Conservation (phyloP, 345 rosid species). For the Gossypium sturtianum region DNA sequence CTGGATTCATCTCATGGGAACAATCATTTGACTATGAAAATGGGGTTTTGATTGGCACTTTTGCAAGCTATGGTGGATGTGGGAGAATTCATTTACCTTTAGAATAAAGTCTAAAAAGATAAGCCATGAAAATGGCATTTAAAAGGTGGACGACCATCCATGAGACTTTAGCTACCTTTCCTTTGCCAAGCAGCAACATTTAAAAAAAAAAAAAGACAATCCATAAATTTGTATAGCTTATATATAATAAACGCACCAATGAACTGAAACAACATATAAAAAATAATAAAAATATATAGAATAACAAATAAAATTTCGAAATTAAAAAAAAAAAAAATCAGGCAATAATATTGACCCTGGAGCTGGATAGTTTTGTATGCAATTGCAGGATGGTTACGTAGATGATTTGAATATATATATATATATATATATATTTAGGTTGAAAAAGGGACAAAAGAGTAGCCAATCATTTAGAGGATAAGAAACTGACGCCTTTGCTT, state of each 20-base stretch:
- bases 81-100: neutral
- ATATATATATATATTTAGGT: too few relatives aligned
- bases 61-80: neutral
- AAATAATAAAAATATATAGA: neutral
- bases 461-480: neutral
- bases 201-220: neutral
- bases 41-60: neutral
- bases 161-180: neutral
- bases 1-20: neutral
- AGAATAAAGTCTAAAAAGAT: neutral
- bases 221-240: neutral
- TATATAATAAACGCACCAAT: neutral
- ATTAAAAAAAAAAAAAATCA: neutral
- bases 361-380: neutral
- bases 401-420: neutral
- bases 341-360: neutral
- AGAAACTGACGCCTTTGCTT: neutral
- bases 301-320: neutral
- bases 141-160: neutral
- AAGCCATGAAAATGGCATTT: neutral
- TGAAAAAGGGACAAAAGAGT: neutral
- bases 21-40: neutral
- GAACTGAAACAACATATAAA: neutral
- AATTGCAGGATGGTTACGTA: neutral
- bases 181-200: constrained; percentile 1